A percentile compares a stretch with the other conserved stretches of the same genome.
Conservation (phyloP, 139 green algal species). For the Auxenochlorella pyrenoidosa region DNA sequence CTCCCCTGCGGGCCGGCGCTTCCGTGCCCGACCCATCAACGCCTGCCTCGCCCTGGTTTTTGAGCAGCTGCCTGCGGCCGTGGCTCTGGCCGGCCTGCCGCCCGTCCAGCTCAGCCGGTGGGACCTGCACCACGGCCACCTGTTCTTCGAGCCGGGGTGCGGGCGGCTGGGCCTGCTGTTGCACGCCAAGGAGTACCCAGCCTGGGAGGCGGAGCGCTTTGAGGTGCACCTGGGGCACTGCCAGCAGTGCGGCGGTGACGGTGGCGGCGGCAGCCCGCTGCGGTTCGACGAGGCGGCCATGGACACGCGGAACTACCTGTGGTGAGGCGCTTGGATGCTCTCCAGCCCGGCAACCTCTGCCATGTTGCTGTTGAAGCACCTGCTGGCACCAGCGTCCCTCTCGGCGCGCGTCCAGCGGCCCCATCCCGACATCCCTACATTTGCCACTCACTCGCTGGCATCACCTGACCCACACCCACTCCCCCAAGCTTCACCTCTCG, state of each 20-base stretch:
- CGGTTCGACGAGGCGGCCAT: constrained; percentile 15
- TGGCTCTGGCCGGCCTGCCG: constrained; percentile 24
- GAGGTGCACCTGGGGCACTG: constrained; percentile 35
- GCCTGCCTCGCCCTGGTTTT: constrained; percentile 34
- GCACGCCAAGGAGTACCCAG: constrained; percentile 42
- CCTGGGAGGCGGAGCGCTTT: neutral
- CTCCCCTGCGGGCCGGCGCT: constrained; percentile 3
- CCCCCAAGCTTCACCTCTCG: neutral
- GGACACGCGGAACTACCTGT: constrained; percentile 29
- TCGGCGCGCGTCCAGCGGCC: too few relatives aligned
- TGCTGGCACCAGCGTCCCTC: too few relatives aligned
- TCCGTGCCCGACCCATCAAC: constrained; percentile 19
- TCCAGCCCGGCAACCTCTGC: neutral
- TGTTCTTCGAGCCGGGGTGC: constrained; percentile 19
- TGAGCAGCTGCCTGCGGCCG: constrained; percentile 26
- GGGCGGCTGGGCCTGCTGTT: constrained; percentile 39
- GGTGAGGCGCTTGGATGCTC: neutral
- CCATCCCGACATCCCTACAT: too few relatives aligned
- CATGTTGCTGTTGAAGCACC: neutral
- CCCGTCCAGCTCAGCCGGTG: neutral
- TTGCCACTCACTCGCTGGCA: too few relatives aligned
- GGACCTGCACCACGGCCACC: constrained; percentile 43
- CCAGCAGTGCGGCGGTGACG: constrained; percentile 4
- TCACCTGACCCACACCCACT: neutral
- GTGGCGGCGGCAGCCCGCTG: neutral